Conservation (phyloP, 305 asterid species). For the Lippia alba region DNA sequence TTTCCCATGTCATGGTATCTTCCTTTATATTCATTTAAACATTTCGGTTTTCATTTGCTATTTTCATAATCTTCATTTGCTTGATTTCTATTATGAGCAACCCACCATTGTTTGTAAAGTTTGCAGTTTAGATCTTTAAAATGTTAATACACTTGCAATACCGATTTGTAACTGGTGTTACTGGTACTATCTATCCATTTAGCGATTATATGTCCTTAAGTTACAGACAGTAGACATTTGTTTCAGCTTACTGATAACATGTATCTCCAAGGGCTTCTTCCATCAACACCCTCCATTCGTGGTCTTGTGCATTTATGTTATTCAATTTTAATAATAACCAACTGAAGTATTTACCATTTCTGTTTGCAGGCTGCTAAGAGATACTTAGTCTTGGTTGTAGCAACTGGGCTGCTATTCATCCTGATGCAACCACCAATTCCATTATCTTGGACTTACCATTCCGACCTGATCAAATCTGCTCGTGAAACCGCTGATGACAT, state of each 20-base stretch:
- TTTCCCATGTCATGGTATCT: conserved; percentile 90
- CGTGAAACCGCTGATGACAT: conserved; percentile 92
- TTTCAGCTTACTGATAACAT: conserved; percentile 1
- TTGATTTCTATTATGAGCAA: conserved; percentile 29
- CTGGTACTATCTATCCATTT: conserved; percentile 8
- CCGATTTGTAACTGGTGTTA: conserved; percentile 24
- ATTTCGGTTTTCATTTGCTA: conserved; percentile 19
- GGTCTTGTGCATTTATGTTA: background rate
- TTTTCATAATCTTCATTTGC: background rate
- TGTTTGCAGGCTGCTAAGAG: conserved; percentile 88
- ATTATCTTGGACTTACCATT: conserved; percentile 75
- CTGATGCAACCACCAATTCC: conserved; percentile 97
- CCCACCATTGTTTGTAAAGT: background rate
- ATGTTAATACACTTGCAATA: conserved; percentile 14
- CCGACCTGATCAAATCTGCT: conserved; percentile 77
- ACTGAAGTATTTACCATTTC: conserved; percentile 29
- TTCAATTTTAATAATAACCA: background rate
- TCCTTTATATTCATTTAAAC: conserved; percentile 19
- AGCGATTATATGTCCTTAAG: conserved; percentile 24
- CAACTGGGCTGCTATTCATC: conserved; percentile 81
- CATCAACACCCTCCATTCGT: conserved; percentile 7
- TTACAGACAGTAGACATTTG: conserved; percentile 27
- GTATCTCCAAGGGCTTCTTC: conserved; percentile 4
- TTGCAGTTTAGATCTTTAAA: conserved; percentile 5
- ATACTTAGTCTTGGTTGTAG: conserved; percentile 82